These are phyloP conservation scores for Albatrellus ellisii DNA, from an alignment of 768 basidiomycete species.

Conservation along the genomic window DNA sequence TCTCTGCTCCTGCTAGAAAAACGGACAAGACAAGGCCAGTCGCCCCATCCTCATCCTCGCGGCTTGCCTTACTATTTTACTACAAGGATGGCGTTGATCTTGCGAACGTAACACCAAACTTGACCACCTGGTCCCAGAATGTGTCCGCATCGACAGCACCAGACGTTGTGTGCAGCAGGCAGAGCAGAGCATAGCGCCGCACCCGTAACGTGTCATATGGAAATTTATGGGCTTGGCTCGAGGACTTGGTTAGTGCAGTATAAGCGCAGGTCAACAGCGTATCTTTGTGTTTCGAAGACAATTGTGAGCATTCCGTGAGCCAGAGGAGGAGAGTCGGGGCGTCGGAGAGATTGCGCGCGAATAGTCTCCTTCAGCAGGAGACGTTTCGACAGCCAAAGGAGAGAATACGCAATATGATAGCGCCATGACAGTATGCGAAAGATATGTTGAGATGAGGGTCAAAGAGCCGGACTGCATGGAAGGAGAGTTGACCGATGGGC, in stretches of 20 bases:
- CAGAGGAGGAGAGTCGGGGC: constrained; percentile 34
- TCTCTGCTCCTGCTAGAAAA: constrained; percentile 29
- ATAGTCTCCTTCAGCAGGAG: constrained; percentile 9
- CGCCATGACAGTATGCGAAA: constrained; percentile 38
- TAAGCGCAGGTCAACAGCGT: constrained; percentile 48
- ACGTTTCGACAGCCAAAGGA: background rate
- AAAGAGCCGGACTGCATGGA: constrained; percentile 24
- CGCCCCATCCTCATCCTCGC: background rate
- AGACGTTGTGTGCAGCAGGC: constrained; percentile 32
- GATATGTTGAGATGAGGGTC: constrained; percentile 46
- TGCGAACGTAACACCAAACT: constrained; percentile 33
- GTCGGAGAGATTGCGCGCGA: constrained; percentile 22
- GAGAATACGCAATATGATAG: constrained; percentile 9
- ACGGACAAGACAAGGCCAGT: constrained; percentile 24
- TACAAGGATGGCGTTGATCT: background rate
- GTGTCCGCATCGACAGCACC: constrained; percentile 34
- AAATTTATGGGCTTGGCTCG: constrained; percentile 10
- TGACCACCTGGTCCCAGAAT: constrained; percentile 62
- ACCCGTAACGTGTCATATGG: constrained; percentile 22
- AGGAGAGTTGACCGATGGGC: constrained; percentile 6
- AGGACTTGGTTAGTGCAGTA: constrained; percentile 29
- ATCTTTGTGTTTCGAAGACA: constrained; percentile 44
- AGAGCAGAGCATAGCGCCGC: constrained; percentile 31
- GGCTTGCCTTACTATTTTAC: background rate
- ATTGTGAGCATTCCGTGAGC: constrained; percentile 29